Percentiles rank a stretch among this genome's conserved stretches.
Evolutionary conservation across 371 early-diverging fungal species (phyloP).

Genomic region (Mortierella sp.): DNA sequence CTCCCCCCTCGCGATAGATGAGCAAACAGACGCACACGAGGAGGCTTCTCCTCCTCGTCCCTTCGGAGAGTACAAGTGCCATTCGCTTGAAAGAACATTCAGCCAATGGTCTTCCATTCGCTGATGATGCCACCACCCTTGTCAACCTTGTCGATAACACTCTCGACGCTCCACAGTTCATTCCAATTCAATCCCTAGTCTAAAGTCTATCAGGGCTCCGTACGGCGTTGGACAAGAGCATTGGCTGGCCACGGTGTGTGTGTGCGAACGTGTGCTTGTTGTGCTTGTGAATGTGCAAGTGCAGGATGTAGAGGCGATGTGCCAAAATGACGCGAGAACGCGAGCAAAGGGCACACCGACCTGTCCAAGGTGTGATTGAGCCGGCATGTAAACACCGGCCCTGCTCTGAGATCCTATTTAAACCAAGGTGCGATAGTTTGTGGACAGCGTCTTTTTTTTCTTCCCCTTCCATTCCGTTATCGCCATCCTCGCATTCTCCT

Average conservation of each 20-base stretch:
- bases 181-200: too few relatives aligned
- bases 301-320: constrained; percentile 7
- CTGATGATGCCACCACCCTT: constrained; percentile 10
- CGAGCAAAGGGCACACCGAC: not conserved
- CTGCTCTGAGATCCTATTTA: too few relatives aligned
- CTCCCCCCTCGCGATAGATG: constrained; percentile 5
- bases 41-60: not conserved
- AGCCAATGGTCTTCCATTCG: not conserved
- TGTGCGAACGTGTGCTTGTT: not conserved
- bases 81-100: constrained; percentile 1
- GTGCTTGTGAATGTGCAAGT: not conserved
- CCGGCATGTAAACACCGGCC: too few relatives aligned
- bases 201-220: too few relatives aligned
- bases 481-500: not conserved
- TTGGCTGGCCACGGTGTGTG: too few relatives aligned
- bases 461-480: constrained; percentile 3
- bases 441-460: too few relatives aligned
- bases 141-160: not conserved
- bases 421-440: too few relatives aligned
- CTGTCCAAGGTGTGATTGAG: too few relatives aligned
- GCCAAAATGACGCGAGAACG: constrained; percentile 37
- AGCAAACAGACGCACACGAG: constrained; percentile 4
- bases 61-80: not conserved
- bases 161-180: too few relatives aligned
- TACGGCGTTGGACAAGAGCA: too few relatives aligned